phyloP scores from a whole-genome alignment of 768 basidiomycete species.

The Hericium rajendrae region DNA sequence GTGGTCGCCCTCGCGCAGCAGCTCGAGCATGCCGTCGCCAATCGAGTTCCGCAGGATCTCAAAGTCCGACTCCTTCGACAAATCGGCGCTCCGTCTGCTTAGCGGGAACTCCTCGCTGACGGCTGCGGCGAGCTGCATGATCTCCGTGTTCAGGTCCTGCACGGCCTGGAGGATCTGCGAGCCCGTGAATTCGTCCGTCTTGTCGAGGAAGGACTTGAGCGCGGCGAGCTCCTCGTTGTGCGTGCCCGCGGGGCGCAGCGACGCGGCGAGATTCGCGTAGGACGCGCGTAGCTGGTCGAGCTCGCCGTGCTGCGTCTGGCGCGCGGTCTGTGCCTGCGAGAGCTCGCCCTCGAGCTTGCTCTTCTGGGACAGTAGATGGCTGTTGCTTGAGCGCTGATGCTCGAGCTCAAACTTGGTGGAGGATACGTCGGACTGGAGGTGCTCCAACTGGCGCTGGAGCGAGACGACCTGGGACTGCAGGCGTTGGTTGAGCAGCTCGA shows the following conservation, averaged over 20 bases:
- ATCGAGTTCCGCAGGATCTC: slow-evolving; percentile 21
- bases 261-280: slow-evolving; percentile 15
- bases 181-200: slow-evolving; percentile 26
- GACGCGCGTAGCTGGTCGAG: slow-evolving; percentile 16
- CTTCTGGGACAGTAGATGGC: slow-evolving; percentile 12
- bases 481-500: slow-evolving; percentile 9
- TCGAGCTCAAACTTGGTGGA: slow-evolving; percentile 13
- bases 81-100: slow-evolving; percentile 13
- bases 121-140: slow-evolving; percentile 26
- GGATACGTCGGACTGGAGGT: slow-evolving; percentile 11
- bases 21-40: slow-evolving; percentile 20
- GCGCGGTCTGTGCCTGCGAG: slow-evolving; percentile 4
- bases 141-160: slow-evolving; percentile 25
- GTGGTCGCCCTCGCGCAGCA: slow-evolving; percentile 21
- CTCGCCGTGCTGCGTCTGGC: slow-evolving; percentile 6
- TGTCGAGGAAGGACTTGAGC: slow-evolving; percentile 25
- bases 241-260: slow-evolving; percentile 15
- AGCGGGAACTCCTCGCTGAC: slow-evolving; percentile 23
- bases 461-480: slow-evolving; percentile 11
- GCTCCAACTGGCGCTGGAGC: slow-evolving; percentile 14
- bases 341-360: slow-evolving; percentile 11
- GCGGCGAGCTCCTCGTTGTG: slow-evolving; percentile 21
- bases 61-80: slow-evolving; percentile 18
- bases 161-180: slow-evolving; percentile 25
- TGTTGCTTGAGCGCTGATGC: slow-evolving; percentile 10